These are phyloP conservation scores for Colletotrichum eremochloae DNA, from an alignment of 2,329 filamentous ascomycete species.

Conservation along the genomic window DNA sequence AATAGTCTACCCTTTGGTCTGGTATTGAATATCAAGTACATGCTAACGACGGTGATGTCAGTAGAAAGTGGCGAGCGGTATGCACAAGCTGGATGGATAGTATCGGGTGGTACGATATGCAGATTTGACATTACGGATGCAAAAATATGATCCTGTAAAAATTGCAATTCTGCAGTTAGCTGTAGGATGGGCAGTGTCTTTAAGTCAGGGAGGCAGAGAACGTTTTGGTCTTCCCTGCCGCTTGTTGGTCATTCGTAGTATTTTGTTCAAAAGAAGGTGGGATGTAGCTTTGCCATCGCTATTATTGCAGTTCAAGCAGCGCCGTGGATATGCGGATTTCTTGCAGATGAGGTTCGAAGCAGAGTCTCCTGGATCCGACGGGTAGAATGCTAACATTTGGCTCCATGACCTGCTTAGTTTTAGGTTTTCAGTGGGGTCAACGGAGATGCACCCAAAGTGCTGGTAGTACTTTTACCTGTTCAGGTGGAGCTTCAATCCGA, in stretches of 20 bases:
- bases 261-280: background rate
- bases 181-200: background rate
- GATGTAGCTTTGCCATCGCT: background rate
- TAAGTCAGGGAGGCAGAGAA: background rate
- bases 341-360: background rate
- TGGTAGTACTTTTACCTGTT: too few relatives aligned
- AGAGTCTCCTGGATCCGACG: background rate
- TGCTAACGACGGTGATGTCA: constrained; percentile 65
- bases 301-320: background rate
- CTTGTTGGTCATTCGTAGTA: background rate
- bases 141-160: constrained; percentile 25
- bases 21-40: constrained; percentile 60
- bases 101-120: background rate
- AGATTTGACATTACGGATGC: background rate
- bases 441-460: too few relatives aligned
- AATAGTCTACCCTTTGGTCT: constrained; percentile 50
- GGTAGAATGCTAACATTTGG: too few relatives aligned
- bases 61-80: constrained; percentile 57
- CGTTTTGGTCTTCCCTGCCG: background rate
- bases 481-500: too few relatives aligned
- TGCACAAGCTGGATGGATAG: background rate
- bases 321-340: background rate
- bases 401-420: too few relatives aligned
- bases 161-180: constrained; percentile 13
- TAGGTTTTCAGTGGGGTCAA: too few relatives aligned